Evolutionary conservation across 2,329 filamentous ascomycete species (phyloP).

Genomic region (Fusarium neocosmosporiellum): DNA sequence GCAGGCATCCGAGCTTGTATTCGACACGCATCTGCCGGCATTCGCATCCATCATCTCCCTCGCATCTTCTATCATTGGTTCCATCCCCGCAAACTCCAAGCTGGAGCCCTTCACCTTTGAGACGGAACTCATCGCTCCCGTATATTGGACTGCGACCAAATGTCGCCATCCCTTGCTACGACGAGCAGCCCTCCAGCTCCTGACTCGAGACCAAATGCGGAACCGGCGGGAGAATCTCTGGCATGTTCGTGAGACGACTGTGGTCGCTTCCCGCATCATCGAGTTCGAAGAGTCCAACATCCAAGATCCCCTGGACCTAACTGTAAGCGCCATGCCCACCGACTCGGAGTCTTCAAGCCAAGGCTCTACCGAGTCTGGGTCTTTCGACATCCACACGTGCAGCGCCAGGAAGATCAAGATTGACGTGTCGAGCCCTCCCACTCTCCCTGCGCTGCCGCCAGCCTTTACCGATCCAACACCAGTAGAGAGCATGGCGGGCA

Average conservation of each 20-base stretch:
- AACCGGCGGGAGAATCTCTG: slow-evolving; percentile 55
- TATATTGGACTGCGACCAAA: slow-evolving; percentile 55
- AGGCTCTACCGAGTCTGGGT: not conserved
- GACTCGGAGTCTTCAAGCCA: not conserved
- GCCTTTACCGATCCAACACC: slow-evolving; percentile 35
- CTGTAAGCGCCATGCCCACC: not conserved
- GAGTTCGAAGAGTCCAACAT: slow-evolving; percentile 48
- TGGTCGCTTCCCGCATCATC: slow-evolving; percentile 50
- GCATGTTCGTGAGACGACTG: slow-evolving; percentile 47
- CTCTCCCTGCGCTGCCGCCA: not conserved
- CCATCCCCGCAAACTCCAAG: slow-evolving; percentile 16
- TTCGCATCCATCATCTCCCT: slow-evolving; percentile 54
- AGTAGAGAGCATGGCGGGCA: not conserved
- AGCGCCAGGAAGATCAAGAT: slow-evolving; percentile 22
- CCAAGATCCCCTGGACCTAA: not conserved
- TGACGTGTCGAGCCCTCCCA: slow-evolving; percentile 13
- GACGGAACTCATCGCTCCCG: slow-evolving; percentile 54
- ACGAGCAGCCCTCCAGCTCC: slow-evolving; percentile 51
- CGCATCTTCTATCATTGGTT: slow-evolving; percentile 44
- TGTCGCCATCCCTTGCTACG: slow-evolving; percentile 56
- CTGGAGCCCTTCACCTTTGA: slow-evolving; percentile 54
- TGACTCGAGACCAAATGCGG: slow-evolving; percentile 46
- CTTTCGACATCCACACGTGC: not conserved
- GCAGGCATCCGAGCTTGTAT: slow-evolving; percentile 46
- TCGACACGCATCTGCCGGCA: slow-evolving; percentile 48